Base-by-base conservation (phyloP, 441 rosid genomes). In the California macrophylla region DNA sequence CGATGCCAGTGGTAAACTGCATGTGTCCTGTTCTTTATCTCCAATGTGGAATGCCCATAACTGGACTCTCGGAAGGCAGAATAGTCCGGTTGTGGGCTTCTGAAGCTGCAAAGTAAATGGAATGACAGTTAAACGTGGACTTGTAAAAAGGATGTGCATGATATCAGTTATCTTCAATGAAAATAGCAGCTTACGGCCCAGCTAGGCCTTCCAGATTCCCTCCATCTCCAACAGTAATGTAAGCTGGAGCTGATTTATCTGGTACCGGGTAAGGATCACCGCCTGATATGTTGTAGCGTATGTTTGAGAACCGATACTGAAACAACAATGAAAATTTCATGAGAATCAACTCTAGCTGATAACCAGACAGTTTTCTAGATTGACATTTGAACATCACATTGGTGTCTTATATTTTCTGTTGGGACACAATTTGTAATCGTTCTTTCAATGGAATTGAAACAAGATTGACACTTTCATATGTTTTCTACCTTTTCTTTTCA, bases 61-160 rank as follows among this genome's bases (percentile, higher is more conserved):
- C 94, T 93, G 24, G 97, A 89, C 76, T 93, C 97, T 4, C 97
- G 78, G 66, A 81, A 91, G 0, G 98, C 96, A 20, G 98, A 93
- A 68, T 93, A 89, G 30, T 81, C 83, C 0, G 96, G 96, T 61
- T 91, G 97, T 0, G 92, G 91, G 50, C 86, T 83, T 66, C 75
- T 75, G 66, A 84, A 93, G 75, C 94, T 91, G 77, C 62, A 77
- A 13, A 58, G 28, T 24, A 28, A 56, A 56, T 56, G 26, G 21
- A 23, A 54, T 38, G 8, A 47, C 21, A 6, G 56, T 47, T 16
- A n/a, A 47, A 47, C 56, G n/a, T 47, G 56, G 56, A 16, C 56
- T 3, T 16, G 7, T 47, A 47, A 47, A 16, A n/a, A 47, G 56
- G 56, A 47, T 47, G 56, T 16, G 20, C 20, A 16, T 47, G 56